phyloP scores from a whole-genome alignment of 2,329 filamentous ascomycete genomes.

The Penicillium corylophilum region DNA sequence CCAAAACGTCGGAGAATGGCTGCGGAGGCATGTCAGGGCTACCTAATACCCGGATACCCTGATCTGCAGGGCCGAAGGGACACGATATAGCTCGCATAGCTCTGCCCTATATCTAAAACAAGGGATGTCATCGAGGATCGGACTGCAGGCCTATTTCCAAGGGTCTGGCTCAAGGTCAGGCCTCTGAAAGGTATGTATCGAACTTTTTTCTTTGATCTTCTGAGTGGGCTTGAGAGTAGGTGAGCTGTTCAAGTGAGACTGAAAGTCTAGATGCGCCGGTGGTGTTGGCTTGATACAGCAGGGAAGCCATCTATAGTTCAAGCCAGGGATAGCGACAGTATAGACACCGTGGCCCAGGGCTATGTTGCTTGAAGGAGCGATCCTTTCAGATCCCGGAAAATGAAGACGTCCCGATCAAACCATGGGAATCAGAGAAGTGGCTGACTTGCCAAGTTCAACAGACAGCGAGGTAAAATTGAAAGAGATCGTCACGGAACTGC shows the following conservation, averaged over 20 bases:
- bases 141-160: background rate
- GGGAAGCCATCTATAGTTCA: background rate
- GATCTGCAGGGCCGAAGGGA: slow-evolving; percentile 19
- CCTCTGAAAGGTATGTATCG: background rate
- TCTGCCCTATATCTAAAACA: slow-evolving; percentile 16
- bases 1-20: slow-evolving; percentile 15
- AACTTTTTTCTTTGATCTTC: background rate
- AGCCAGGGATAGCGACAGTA: background rate
- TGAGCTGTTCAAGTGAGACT: background rate
- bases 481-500: slow-evolving; percentile 23
- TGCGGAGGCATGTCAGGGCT: slow-evolving; percentile 18
- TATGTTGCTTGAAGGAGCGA: background rate
- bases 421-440: background rate
- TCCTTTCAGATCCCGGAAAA: background rate
- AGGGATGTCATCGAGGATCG: slow-evolving; percentile 11
- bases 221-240: background rate
- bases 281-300: background rate
- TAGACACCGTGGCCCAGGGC: background rate
- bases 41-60: slow-evolving; percentile 19
- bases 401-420: background rate
- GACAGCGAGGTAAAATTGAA: background rate
- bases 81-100: slow-evolving; percentile 19
- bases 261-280: background rate
- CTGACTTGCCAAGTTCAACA: background rate
- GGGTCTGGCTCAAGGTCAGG: background rate